A percentile compares a stretch with the other conserved stretches of the same genome.
Evolutionary conservation across 2,329 filamentous ascomycete species (phyloP).

Genomic region (Phoma sp.): DNA sequence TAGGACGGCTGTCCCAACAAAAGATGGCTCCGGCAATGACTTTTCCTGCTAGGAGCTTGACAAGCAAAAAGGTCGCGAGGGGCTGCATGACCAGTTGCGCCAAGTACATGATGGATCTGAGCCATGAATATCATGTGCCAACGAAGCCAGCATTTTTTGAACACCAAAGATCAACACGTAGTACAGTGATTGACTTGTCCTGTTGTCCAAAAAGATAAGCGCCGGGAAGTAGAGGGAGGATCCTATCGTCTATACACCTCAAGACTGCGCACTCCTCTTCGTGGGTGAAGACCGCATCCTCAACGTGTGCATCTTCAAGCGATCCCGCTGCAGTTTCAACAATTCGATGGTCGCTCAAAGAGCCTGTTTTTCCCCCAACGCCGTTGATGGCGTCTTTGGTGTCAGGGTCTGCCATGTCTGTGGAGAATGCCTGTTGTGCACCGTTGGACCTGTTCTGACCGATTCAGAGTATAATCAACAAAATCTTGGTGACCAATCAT

Average conservation of each 20-base stretch:
- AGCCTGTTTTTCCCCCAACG: conserved; percentile 16
- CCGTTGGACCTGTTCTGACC: neutral
- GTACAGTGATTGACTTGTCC: conserved; percentile 52
- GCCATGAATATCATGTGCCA: conserved; percentile 63
- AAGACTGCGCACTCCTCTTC: conserved; percentile 61
- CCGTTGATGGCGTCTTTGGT: conserved; percentile 26
- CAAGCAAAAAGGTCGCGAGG: conserved; percentile 59
- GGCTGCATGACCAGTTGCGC: conserved; percentile 62
- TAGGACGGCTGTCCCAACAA: conserved; percentile 60
- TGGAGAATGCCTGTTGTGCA: neutral
- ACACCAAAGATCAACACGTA: conserved; percentile 60
- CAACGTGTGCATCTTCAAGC: conserved; percentile 49
- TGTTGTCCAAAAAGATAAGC: conserved; percentile 67
- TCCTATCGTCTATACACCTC: conserved; percentile 56
- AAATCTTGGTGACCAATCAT: too few relatives aligned
- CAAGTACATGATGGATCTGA: conserved; percentile 66
- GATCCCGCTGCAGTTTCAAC: conserved; percentile 57
- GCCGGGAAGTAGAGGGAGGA: conserved; percentile 62
- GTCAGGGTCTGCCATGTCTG: conserved; percentile 1
- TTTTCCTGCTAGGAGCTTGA: conserved; percentile 66
- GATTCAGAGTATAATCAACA: neutral
- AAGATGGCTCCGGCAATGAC: conserved; percentile 60
- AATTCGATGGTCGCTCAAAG: neutral
- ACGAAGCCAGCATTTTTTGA: conserved; percentile 54
- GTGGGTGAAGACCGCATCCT: conserved; percentile 52